Conservation (phyloP, 106 monocot species). For the Agapanthus africanus region DNA sequence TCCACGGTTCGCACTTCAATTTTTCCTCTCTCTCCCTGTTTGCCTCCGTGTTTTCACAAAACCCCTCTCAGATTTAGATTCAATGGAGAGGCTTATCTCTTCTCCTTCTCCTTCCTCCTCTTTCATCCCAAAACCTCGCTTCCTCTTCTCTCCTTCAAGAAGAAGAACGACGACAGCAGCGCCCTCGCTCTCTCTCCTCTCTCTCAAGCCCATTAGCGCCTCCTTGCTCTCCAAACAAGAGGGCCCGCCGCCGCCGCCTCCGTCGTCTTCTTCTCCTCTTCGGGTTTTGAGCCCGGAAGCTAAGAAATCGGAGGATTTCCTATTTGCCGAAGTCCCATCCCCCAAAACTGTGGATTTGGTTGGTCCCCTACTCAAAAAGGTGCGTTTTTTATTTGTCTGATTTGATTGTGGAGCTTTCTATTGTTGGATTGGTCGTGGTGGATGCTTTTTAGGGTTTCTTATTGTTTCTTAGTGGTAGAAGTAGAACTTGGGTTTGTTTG, state of each 20-base stretch:
- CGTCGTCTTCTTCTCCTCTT: not conserved
- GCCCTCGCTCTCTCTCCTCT: not conserved
- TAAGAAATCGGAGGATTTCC: not conserved
- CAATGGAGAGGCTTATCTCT: conserved; percentile 8
- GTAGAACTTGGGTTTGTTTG: not conserved
- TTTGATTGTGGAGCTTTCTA: not conserved
- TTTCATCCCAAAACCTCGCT: not conserved
- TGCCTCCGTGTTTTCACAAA: no score
- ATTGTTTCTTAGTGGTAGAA: not conserved
- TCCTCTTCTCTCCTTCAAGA: not conserved
- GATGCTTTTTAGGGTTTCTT: not conserved
- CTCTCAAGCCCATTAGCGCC: not conserved
- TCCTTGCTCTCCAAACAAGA: not conserved
- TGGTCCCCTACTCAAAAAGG: not conserved
- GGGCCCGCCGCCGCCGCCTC: not conserved
- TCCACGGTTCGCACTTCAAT: no score
- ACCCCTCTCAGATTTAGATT: no score
- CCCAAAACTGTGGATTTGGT: not conserved
- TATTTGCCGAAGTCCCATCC: not conserved
- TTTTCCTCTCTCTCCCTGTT: no score
- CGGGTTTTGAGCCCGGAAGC: not conserved
- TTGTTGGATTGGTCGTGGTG: not conserved
- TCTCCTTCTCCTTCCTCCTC: conserved; percentile 1
- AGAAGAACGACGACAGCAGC: not conserved
- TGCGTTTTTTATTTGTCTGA: not conserved